Evolutionary conservation across 2,329 filamentous ascomycete species (phyloP), one percentile per base, ranked within the genome.

Genomic region (Ilyonectria robusta): DNA sequence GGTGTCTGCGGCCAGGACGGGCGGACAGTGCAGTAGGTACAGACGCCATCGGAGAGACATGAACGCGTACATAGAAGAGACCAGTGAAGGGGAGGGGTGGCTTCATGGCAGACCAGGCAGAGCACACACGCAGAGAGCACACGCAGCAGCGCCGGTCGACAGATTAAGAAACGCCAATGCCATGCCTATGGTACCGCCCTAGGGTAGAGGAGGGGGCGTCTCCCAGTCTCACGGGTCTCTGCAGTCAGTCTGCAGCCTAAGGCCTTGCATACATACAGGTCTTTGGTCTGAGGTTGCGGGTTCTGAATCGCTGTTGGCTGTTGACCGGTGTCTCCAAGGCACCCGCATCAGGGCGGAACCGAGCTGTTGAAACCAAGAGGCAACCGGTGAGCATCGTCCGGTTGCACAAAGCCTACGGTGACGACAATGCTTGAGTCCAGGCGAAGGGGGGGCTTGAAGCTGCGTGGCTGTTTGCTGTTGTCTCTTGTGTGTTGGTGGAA

Each of bases 101-200:
- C 26, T 54, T 54, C 47, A 21, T 21, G 47, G 44, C 54, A 26
- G 47, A 47, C 26, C 54, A 26, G 47, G 44, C 26, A 51, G 17
- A n/a, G 31, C 37, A 31, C 54, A 37, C 46, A 53, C 10, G 29
- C 26, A 26, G 26, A 26, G 26, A 8, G 11, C 47, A 53, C 47
- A 59, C 46, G n/a, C 58, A 33, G n/a, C 58, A 33, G 23, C 35
- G 42, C 35, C 37, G 29, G 60, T 51, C 40, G 54, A 37, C 53
- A 21, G 51, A 63, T 50, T 40, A 42, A 33, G 46, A 35, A 42
- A 23, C 44, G 48, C 42, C 60, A 33, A 47, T 29, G 55, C 60
- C 65, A 44, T 50, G 50, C 48, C 65, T 42, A 42, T 59, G 65
- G 65, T 64, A 57, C 50, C 55, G 60, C 61, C 55, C 35, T 47